Percentiles rank a stretch among this genome's conserved stretches.
Conservation (phyloP, 116 monocot species). For the Trichopus zeylanicus region DNA sequence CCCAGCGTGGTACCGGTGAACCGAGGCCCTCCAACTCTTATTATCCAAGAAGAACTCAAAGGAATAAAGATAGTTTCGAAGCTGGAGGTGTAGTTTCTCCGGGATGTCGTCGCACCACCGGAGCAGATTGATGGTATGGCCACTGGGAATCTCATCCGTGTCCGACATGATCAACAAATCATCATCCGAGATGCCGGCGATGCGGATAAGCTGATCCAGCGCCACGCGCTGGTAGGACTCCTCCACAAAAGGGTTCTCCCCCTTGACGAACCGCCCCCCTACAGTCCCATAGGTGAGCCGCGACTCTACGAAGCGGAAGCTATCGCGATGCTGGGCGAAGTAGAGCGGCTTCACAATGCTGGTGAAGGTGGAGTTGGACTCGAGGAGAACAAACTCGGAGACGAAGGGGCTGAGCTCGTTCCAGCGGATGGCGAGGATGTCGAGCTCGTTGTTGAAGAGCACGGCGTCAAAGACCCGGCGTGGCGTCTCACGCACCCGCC, state of each 20-base stretch:
- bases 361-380: constrained; percentile 32
- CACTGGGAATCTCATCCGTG: constrained; percentile 90
- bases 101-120: constrained; percentile 81
- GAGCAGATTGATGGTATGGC: constrained; percentile 69
- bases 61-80: constrained; percentile 74
- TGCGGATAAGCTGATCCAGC: constrained; percentile 38
- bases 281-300: constrained; percentile 23
- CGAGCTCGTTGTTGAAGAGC: constrained; percentile 23
- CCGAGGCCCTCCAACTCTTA: constrained; percentile 77
- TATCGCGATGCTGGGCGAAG: constrained; percentile 3
- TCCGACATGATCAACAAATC: constrained; percentile 94
- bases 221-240: constrained; percentile 30
- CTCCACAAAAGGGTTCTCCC: constrained; percentile 33
- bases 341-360: constrained; percentile 13
- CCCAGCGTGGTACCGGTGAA: constrained; percentile 49
- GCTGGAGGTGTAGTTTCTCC: constrained; percentile 55
- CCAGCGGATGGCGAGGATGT: constrained; percentile 22
- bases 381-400: constrained; percentile 23
- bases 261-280: constrained; percentile 24
- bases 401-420: constrained; percentile 21
- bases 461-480: constrained; percentile 27
- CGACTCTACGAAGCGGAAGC: constrained; percentile 3
- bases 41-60: constrained; percentile 66
- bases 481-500: constrained; percentile 8
- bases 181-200: constrained; percentile 67